These are phyloP conservation scores for Pseudocercospora pini-densiflorae DNA, from an alignment of 2,329 filamentous ascomycete species.

Conservation along the genomic window DNA sequence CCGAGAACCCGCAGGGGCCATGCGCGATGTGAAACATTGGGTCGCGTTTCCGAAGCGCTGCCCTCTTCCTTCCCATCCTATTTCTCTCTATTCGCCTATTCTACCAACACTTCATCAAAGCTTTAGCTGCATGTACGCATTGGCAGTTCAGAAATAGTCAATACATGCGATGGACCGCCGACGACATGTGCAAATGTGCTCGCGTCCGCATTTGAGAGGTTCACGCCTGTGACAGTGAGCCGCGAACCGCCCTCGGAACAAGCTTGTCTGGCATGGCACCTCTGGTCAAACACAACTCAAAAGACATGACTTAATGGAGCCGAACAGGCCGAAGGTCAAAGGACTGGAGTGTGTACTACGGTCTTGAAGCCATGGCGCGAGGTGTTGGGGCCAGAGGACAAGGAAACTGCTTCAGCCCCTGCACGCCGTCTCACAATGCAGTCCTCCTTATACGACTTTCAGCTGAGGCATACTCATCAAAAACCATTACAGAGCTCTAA, in stretches of 20 bases:
- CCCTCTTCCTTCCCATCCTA: neutral
- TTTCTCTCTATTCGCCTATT: neutral
- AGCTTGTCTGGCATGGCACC: conserved; percentile 3
- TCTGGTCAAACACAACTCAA: neutral
- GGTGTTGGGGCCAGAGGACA: neutral
- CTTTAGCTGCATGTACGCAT: neutral
- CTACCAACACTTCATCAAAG: neutral
- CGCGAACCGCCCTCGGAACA: neutral
- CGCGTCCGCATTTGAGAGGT: neutral
- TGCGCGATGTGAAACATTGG: conserved; percentile 1
- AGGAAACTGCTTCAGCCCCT: neutral
- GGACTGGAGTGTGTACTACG: too few species aligned
- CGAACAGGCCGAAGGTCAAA: neutral
- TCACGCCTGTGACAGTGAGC: conserved; percentile 1
- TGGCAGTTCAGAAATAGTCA: neutral
- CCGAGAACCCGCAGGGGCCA: neutral
- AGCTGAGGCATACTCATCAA: too few species aligned
- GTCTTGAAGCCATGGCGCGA: neutral
- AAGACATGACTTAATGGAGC: neutral
- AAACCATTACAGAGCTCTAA: too few species aligned
- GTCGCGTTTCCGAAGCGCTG: neutral
- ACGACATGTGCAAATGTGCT: neutral
- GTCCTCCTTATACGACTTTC: neutral
- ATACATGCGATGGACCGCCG: neutral
- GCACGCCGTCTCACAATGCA: neutral